Base-by-base conservation (phyloP, 208 protist species). In the Pavlovales sp. region DNA sequence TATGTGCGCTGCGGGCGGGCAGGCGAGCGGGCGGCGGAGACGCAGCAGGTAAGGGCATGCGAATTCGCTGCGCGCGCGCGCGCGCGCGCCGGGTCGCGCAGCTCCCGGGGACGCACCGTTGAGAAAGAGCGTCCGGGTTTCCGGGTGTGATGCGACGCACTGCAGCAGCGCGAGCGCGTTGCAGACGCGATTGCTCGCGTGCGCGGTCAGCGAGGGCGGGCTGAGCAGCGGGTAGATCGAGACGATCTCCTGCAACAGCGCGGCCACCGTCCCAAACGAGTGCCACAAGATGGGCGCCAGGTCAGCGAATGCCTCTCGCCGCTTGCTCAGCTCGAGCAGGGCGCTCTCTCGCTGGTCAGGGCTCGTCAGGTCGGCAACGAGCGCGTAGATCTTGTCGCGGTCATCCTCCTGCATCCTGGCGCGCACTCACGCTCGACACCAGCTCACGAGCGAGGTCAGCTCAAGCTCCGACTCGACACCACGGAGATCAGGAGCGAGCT, bases 81-180 rank as follows among this genome's bases (percentile, higher is more conserved):
- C 44, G 44, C 75, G 71, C 71, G 71, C 32, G 71, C 18, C 18
- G 18, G 71, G 34, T 8, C 18, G 7, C 37, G 42, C 92, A 95
- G 94, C 94, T 57, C 98, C 44, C 11, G 44, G 11, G 44, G 11
- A 57, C 57, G 26, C 57, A 71, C 57, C 75, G n/a, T 87, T 96
- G n/a, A 99, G 90, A 92, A 99, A 99, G n/a, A 96, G 94, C 40
- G 93, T 93, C 46, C 98, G 95, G 36, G 98, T 99, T 7, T 98
- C 96, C 28, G 95, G 93, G 92, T 99, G 96, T 34, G 96, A 97
- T 0, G 98, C 98, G 14, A 99, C 97, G 77, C 96, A 98, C 92
- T 99, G 98, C n/a, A 99, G 94, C 28, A 99, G 94, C 26, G 98
- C 98, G 8, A 99, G 93, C 28, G 98, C 97, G 93, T 98, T 99